These are phyloP conservation scores for Nemania diffusa DNA, from an alignment of 2,329 filamentous ascomycete genomes.

Conservation along the genomic window DNA sequence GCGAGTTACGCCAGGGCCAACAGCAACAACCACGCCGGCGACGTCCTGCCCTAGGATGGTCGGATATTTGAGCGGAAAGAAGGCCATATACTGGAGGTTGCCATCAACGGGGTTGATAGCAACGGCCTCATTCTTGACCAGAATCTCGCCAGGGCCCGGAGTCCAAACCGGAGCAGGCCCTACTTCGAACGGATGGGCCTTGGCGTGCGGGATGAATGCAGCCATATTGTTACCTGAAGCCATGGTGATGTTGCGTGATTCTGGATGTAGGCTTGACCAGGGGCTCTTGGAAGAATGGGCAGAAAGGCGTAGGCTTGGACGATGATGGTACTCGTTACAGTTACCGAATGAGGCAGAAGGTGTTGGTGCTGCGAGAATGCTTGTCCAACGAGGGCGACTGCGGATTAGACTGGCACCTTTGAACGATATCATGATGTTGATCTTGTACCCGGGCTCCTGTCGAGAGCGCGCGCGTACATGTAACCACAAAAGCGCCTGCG, in stretches of 20 bases:
- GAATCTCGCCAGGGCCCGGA: conserved; percentile 41
- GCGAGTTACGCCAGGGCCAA: conserved; percentile 41
- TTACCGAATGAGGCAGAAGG: neutral
- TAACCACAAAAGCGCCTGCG: neutral
- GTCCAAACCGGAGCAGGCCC: conserved; percentile 38
- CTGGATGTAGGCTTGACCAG: neutral
- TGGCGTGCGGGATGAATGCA: conserved; percentile 40
- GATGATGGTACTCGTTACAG: neutral
- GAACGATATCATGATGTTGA: conserved; percentile 15
- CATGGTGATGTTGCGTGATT: conserved; percentile 21
- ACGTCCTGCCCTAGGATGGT: conserved; percentile 50
- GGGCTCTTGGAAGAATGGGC: neutral
- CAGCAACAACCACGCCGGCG: conserved; percentile 48
- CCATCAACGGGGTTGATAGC: conserved; percentile 51
- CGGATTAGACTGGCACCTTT: conserved; percentile 14
- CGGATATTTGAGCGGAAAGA: conserved; percentile 47
- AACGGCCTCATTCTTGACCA: conserved; percentile 46
- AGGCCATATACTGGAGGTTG: conserved; percentile 40
- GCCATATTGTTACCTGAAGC: conserved; percentile 36
- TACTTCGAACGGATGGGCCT: conserved; percentile 41
- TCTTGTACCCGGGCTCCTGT: neutral
- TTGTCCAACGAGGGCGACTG: neutral
- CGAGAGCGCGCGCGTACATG: neutral
- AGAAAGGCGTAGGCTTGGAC: neutral
- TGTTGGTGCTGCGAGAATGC: neutral